Evolutionary conservation across 73 alveolate genomes (phyloP), one percentile per base, ranked within the genome.

Genomic region (Paramecium sexaurelia): DNA sequence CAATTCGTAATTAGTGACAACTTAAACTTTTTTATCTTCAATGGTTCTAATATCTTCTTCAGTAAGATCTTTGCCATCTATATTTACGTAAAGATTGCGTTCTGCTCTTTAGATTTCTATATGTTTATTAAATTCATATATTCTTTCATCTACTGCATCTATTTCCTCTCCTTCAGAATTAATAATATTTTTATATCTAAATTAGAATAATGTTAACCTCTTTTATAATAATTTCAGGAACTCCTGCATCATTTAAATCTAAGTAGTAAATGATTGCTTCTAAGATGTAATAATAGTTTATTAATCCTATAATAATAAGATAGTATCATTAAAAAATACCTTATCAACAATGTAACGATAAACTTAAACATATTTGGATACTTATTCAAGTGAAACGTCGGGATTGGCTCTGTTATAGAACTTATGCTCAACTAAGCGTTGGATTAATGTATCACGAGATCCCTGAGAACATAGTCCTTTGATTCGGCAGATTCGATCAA

Each of bases 51-150:
- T 20, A 7, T 78, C 90, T 24, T 78, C 90, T 45, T 78, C 68
- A 7, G 90, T 78, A 11, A 78, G 73, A 37, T 78, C 90, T 4
- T 39, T 41, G 26, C 90, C 90, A 43, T 78, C 90, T 26, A 78
- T 78, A 24, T 24, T 39, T 15, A 41, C 19, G 22, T 78, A 78
- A 3, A 29, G 55, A 41, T 20, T 24, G 10, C 71, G 22, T 43
- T 78, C 90, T 11, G 40, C 47, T 26, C 55, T 37, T 22, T 78
- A 78, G 27, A 29, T 32, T 13, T 78, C 90, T 3, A 78, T 39
- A 7, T 78, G 73, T 43, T 78, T 78, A 43, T 22, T 45, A 13
- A 78, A 24, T n/a, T 78, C 90, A 78, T 78, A 78, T 1, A 78
- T 29, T 41, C 55, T 19, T 37, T 37, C 68, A 78, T 78, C 90